phyloP scores from a whole-genome alignment of 2,329 filamentous ascomycete species.

The Fusarium sp. region DNA sequence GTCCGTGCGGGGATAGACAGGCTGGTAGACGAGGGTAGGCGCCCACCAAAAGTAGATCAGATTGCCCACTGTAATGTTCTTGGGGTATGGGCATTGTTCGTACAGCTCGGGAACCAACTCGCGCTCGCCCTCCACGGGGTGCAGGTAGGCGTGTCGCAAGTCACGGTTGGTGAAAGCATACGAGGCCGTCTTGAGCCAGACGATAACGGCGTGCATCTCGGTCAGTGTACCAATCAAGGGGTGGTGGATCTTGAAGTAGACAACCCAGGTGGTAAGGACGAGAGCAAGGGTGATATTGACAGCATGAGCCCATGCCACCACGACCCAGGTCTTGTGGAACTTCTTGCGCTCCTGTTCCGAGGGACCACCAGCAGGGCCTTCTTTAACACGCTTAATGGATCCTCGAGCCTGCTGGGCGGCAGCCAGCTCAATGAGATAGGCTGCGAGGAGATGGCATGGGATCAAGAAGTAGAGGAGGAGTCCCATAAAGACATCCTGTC shows the following conservation, averaged over 20 bases:
- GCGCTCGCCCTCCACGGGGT: conserved; percentile 74
- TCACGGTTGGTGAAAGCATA: conserved; percentile 98
- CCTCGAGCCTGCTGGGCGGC: conserved; percentile 83
- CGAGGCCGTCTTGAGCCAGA: conserved; percentile 95
- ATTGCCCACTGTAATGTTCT: conserved; percentile 90
- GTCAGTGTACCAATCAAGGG: conserved; percentile 92
- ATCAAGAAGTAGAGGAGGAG: conserved; percentile 85
- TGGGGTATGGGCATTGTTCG: conserved; percentile 83
- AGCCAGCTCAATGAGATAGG: conserved; percentile 87
- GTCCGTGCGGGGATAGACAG: conserved; percentile 88
- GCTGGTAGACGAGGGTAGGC: conserved; percentile 95
- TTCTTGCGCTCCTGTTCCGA: conserved; percentile 71
- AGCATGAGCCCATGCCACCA: conserved; percentile 83
- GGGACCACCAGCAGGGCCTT: conserved; percentile 58
- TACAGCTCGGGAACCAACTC: conserved; percentile 86
- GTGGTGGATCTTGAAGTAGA: conserved; percentile 93
- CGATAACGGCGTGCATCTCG: conserved; percentile 91
- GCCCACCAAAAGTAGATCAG: conserved; percentile 98
- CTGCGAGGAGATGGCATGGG: conserved; percentile 89
- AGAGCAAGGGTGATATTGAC: conserved; percentile 87
- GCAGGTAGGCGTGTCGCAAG: conserved; percentile 88
- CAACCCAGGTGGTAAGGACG: conserved; percentile 81
- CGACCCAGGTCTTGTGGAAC: conserved; percentile 82
- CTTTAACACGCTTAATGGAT: conserved; percentile 67
- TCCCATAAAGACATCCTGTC: conserved; percentile 80